phyloP scores from a whole-genome alignment of 2,329 filamentous ascomycete genomes.

The Ophiognomonia clavigignenti-juglandacearum region DNA sequence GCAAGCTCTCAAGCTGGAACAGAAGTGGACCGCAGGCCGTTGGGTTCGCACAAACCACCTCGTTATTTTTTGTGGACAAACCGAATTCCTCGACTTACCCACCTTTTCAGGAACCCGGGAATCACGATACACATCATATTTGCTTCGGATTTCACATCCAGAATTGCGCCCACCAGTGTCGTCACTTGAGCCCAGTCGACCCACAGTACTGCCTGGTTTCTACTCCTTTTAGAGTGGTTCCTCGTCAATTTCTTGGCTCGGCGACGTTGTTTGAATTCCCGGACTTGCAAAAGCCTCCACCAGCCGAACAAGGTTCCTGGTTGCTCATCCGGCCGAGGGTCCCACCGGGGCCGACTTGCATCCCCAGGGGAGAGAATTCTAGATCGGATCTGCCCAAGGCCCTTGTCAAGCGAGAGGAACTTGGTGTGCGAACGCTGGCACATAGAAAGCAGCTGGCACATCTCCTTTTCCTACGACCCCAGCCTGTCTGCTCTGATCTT shows the following conservation, averaged over 20 bases:
- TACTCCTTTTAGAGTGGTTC: slow-evolving; percentile 3
- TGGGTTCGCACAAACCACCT: neutral
- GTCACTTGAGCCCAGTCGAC: slow-evolving; percentile 13
- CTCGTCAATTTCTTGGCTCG: neutral
- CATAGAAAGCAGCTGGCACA: slow-evolving; percentile 13
- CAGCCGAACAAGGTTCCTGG: slow-evolving; percentile 10
- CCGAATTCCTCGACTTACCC: neutral
- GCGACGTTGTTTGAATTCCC: slow-evolving; percentile 5
- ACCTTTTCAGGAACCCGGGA: neutral
- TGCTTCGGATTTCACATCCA: too few relatives aligned
- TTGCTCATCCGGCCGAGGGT: slow-evolving; percentile 1
- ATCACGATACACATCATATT: too few relatives aligned
- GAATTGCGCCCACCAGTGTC: neutral
- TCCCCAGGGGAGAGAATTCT: too few relatives aligned
- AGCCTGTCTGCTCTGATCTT: neutral
- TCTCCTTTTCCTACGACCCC: neutral
- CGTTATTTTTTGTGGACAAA: neutral
- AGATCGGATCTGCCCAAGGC: too few relatives aligned
- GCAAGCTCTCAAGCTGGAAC: neutral
- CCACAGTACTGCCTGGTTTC: slow-evolving; percentile 11
- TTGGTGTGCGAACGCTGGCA: too few relatives aligned
- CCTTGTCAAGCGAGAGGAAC: neutral
- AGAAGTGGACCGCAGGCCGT: neutral
- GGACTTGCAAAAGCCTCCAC: slow-evolving; percentile 8
- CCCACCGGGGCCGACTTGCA: neutral